Evolutionary conservation across 2,329 filamentous ascomycete genomes (phyloP).

Genomic region (Ascochyta koolunga): DNA sequence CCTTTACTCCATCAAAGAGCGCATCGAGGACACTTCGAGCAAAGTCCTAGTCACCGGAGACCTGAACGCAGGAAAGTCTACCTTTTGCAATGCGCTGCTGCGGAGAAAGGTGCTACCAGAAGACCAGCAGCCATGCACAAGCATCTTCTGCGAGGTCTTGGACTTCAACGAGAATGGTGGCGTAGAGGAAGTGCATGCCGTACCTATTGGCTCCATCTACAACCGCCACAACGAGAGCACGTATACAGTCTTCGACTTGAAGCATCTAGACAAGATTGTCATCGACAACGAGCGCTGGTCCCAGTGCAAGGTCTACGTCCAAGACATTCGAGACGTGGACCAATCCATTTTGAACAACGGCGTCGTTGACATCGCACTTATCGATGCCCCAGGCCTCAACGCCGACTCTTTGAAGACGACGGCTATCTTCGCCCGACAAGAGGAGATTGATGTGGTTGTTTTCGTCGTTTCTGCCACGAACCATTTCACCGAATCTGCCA

Average conservation of each 20-base stretch:
- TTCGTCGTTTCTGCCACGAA: conserved; percentile 98
- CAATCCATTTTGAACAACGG: conserved; percentile 96
- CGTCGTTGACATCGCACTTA: conserved; percentile 95
- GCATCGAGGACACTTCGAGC: conserved; percentile 96
- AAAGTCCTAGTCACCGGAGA: conserved; percentile 97
- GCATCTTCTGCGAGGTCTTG: conserved; percentile 96
- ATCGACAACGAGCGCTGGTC: conserved; percentile 86
- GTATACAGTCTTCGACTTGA: conserved; percentile 82
- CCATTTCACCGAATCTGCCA: conserved; percentile 96
- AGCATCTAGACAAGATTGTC: conserved; percentile 85
- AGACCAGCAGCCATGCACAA: conserved; percentile 97
- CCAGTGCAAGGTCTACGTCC: conserved; percentile 96
- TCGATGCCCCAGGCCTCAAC: conserved; percentile 94
- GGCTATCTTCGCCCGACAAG: conserved; percentile 93
- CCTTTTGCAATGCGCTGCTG: conserved; percentile 96
- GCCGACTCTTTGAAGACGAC: conserved; percentile 97
- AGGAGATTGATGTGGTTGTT: conserved; percentile 98
- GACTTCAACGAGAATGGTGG: conserved; percentile 90
- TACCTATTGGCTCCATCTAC: conserved; percentile 81
- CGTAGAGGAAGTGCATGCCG: conserved; percentile 92
- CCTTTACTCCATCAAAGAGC: conserved; percentile 81
- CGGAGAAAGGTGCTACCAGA: conserved; percentile 92
- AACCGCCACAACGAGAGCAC: conserved; percentile 91
- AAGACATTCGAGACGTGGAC: conserved; percentile 85
- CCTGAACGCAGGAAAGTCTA: conserved; percentile 96